Base-by-base conservation (phyloP, 2,329 filamentous ascomycete species). In the Sphaerostilbella broomeana region DNA sequence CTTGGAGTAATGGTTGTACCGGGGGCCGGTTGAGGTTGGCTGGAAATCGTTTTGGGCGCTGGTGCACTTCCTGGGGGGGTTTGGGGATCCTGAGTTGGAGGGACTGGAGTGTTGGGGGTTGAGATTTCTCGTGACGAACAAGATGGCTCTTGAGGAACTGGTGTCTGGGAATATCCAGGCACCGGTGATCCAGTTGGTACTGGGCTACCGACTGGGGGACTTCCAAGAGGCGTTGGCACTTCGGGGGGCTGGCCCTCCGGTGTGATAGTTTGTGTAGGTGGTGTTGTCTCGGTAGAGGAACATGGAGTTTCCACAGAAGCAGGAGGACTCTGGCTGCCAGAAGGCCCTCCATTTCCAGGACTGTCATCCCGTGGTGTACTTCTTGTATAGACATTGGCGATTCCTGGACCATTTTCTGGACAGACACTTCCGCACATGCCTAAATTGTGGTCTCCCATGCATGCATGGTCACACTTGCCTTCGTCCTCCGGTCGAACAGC, bases 401-500 rank as follows among this genome's bases (percentile, higher is more conserved):
- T 54, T 5, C 35, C 47, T 6, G 52, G 47, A 5, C 45, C 45
- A 8, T 55, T 50, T 4, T 50, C 35, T 9, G 51, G 53, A 35
- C 56, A 61, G 8, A 50, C 46, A 24, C 56, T 56, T n/a, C 60
- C 61, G 20, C 60, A 63, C 45, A 53, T 56, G 10, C 59, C 58
- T 12, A 53, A 43, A n/a, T 44, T 36, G 6, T 50, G 46, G 27
- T 56, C 51, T 18, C 51, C 47, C 39, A 52, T 48, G 42, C 60
- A 63, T 2, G 53, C 44, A 34, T 56, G 44, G 38, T 62, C 54
- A 44, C 61, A 64, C 13, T 47, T 46, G 19, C 37, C 45, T 33
- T 62, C 57, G 15, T 59, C 50, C 24, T 54, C 36, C 6, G 49
- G 27, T 9, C 45, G 51, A 38, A 63, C 48, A 2, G 51, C 56